Conservation (phyloP, 805 yeast genomes). For the Teunomyces stri region DNA sequence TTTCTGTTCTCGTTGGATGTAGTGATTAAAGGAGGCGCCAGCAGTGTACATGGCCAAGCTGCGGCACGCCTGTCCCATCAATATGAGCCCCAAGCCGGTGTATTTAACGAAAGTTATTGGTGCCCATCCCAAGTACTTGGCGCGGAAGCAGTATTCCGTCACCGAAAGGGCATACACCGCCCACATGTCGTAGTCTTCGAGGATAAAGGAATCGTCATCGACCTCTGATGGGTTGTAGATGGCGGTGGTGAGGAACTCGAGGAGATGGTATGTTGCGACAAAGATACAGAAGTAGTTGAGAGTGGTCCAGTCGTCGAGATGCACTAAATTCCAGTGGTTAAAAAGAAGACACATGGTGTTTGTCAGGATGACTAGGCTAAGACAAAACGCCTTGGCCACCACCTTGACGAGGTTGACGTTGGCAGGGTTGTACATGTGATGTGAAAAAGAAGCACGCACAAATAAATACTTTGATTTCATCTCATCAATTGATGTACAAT, state of each 20-base stretch:
- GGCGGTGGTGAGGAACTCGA: slow-evolving; percentile 83
- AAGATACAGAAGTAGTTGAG: slow-evolving; percentile 4
- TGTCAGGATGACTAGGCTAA: slow-evolving; percentile 26
- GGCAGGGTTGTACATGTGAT: slow-evolving; percentile 21
- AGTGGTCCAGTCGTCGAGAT: neutral
- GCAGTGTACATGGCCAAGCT: slow-evolving; percentile 86
- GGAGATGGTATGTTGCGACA: slow-evolving; percentile 60
- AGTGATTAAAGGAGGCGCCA: slow-evolving; percentile 80
- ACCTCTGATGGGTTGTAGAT: slow-evolving; percentile 64
- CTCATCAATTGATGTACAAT: slow-evolving; percentile 11
- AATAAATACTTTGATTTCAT: neutral
- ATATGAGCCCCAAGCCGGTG: slow-evolving; percentile 48
- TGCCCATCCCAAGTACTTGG: slow-evolving; percentile 3
- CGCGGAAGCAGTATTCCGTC: slow-evolving; percentile 10
- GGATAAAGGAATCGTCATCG: slow-evolving; percentile 51
- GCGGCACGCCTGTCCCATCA: slow-evolving; percentile 66
- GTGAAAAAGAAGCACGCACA: neutral
- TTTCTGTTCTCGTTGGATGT: slow-evolving; percentile 52
- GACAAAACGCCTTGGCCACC: slow-evolving; percentile 28
- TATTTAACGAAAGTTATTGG: slow-evolving; percentile 14
- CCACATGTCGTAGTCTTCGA: slow-evolving; percentile 22
- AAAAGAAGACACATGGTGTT: slow-evolving; percentile 9
- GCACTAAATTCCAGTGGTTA: slow-evolving; percentile 1
- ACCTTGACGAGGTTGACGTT: slow-evolving; percentile 30
- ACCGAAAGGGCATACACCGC: slow-evolving; percentile 13